Evolutionary conservation across 2,329 filamentous ascomycete genomes (phyloP), one percentile per base, ranked within the genome.

Genomic region (Bisporella sp.): DNA sequence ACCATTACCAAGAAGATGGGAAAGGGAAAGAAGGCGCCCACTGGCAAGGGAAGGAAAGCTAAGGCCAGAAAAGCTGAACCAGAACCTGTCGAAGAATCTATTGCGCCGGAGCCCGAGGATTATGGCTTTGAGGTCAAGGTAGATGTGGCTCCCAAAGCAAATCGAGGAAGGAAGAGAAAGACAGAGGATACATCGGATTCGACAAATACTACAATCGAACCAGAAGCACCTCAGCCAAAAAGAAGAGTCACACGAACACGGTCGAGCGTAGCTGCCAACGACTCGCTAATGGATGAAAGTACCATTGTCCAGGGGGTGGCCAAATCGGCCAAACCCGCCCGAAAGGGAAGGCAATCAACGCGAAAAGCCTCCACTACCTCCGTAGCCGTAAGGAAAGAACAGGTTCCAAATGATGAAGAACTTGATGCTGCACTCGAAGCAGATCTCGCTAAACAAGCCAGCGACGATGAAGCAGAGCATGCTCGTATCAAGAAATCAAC

Each of bases 361-460:
- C 72, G 76, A 32, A 81, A 79, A 56, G 64, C 64, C 1, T 82
- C 80, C 2, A 64, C 68, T 37, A 68, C 72, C 33, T 77, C 79
- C 1, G 61, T 69, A 6, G 69, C 71, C n/a, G 68, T 68, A 12
- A 43, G 50, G 31, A 50, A 66, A 66, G 28, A 21, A 12, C 42
- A 6, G 4, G 66, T 78, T 8, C 75, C 77, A 0, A 73, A 80
- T 49, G 82, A 87, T 53, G 78, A 81, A 1, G 83, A 86, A 55
- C 76, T 87, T 37, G 81, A 88, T 47, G 76, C 77, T 28, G 79
- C 80, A 45, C 70, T 88, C 1, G 77, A 85, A 59, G 81, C 78
- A 2, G 84, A 85, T 51, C 72, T 87, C 7, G 78, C 84, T 41
- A 70, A 73, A 31, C 77, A 74, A 1, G 61, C 77, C 30, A 75